A percentile compares a stretch with the other conserved stretches of the same genome.
These are phyloP conservation scores for Monascus ruber DNA, from an alignment of 2,329 filamentous ascomycete species.

Conservation along the genomic window DNA sequence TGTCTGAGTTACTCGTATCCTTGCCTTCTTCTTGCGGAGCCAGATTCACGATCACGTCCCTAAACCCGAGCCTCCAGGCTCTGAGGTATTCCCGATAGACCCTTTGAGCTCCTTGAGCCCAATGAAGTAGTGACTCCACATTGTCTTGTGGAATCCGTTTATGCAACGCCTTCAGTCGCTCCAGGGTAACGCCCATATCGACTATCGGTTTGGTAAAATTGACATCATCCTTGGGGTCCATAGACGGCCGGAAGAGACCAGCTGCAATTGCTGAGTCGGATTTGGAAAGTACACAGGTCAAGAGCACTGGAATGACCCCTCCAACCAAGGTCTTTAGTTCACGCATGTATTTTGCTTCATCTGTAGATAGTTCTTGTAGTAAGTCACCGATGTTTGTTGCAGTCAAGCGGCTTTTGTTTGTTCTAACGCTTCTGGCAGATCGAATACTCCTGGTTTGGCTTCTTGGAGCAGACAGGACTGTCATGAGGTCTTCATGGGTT, in stretches of 20 bases:
- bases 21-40: constrained; percentile 63
- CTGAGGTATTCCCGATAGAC: constrained; percentile 78
- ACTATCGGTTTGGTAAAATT: constrained; percentile 76
- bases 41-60: constrained; percentile 87
- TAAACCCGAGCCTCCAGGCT: constrained; percentile 85
- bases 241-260: constrained; percentile 54
- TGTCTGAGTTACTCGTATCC: constrained; percentile 27
- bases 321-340: constrained; percentile 90
- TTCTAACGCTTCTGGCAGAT: constrained; percentile 67
- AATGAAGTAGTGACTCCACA: constrained; percentile 59
- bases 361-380: constrained; percentile 65
- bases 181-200: constrained; percentile 82
- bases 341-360: constrained; percentile 78
- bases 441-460: constrained; percentile 57
- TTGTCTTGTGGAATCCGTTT: constrained; percentile 66
- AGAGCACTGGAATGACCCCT: constrained; percentile 83
- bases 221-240: constrained; percentile 43
- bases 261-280: constrained; percentile 53
- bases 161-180: constrained; percentile 71
- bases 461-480: constrained; percentile 62
- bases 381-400: constrained; percentile 64
- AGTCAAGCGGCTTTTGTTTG: constrained; percentile 54
- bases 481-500: constrained; percentile 87
- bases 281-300: constrained; percentile 71
- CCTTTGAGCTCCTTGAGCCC: constrained; percentile 67